phyloP scores from a whole-genome alignment of 2,329 filamentous ascomycete genomes.

The Aspergillus tamarii region DNA sequence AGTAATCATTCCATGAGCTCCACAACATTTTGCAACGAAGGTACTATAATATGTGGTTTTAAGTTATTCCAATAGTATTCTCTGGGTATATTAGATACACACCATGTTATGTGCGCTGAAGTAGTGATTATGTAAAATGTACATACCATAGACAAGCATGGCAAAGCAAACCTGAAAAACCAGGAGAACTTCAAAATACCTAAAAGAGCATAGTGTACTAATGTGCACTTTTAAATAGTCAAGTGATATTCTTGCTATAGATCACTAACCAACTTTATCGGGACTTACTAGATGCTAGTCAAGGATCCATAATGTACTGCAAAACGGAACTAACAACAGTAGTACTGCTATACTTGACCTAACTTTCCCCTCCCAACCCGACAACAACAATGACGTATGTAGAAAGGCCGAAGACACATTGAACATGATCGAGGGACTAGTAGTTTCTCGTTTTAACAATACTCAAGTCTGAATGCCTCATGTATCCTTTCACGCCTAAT shows the following conservation, averaged over 20 bases:
- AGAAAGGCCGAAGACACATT: not conserved
- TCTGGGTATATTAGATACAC: not conserved
- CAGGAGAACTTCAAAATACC: not conserved
- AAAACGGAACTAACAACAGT: not conserved
- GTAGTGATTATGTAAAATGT: too few relatives aligned
- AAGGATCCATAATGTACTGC: not conserved
- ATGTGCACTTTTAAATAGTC: not conserved
- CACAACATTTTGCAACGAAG: not conserved
- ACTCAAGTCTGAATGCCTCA: not conserved
- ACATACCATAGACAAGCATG: not conserved
- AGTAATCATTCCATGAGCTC: not conserved
- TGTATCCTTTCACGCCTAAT: not conserved
- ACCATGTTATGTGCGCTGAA: not conserved
- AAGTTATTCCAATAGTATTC: not conserved
- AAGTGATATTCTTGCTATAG: not conserved
- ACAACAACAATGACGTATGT: not conserved
- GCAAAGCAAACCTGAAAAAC: not conserved
- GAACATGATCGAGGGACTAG: not conserved
- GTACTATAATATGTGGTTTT: not conserved
- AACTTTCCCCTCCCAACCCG: not conserved
- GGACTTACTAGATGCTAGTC: not conserved
- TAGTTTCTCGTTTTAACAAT: not conserved
- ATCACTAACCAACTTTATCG: not conserved
- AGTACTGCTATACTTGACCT: not conserved
- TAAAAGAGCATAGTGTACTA: not conserved